Evolutionary conservation across 139 green algal species (phyloP).

Genomic region (Chlamydomonas sp.): DNA sequence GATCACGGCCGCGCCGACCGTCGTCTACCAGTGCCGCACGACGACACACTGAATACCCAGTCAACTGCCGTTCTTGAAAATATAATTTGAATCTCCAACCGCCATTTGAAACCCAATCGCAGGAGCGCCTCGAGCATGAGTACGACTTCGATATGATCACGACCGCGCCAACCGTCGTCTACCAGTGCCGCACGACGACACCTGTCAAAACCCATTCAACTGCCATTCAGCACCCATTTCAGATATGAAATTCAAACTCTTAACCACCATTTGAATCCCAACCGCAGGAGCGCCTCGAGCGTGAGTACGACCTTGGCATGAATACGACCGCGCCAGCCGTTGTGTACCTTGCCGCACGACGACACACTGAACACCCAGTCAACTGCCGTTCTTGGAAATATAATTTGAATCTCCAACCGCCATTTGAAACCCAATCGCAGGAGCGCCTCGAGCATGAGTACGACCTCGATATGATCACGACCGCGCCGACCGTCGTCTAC

Average conservation of each 20-base stretch:
- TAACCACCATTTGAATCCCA: too few relatives aligned
- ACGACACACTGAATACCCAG: constrained; percentile 37
- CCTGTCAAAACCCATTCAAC: too few relatives aligned
- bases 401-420: too few relatives aligned
- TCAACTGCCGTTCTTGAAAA: constrained; percentile 79
- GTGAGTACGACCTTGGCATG: constrained; percentile 92
- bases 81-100: too few relatives aligned
- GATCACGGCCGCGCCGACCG: constrained; percentile 92
- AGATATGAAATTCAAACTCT: too few relatives aligned
- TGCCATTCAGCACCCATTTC: too few relatives aligned
- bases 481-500: constrained; percentile 92
- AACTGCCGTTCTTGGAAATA: constrained; percentile 78
- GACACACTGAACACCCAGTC: constrained; percentile 53
- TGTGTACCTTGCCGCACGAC: constrained; percentile 66
- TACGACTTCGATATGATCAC: neutral
- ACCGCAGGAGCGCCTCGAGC: constrained; percentile 92
- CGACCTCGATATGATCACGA: constrained; percentile 93
- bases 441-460: constrained; percentile 97
- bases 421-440: constrained; percentile 48
- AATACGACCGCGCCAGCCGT: constrained; percentile 95
- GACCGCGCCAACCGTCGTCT: neutral
- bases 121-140: neutral
- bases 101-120: neutral
- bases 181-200: neutral
- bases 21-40: constrained; percentile 75